Evolutionary conservation across 2,329 filamentous ascomycete genomes (phyloP), one percentile per base, ranked within the genome.

Genomic region (Penicillium sp.): DNA sequence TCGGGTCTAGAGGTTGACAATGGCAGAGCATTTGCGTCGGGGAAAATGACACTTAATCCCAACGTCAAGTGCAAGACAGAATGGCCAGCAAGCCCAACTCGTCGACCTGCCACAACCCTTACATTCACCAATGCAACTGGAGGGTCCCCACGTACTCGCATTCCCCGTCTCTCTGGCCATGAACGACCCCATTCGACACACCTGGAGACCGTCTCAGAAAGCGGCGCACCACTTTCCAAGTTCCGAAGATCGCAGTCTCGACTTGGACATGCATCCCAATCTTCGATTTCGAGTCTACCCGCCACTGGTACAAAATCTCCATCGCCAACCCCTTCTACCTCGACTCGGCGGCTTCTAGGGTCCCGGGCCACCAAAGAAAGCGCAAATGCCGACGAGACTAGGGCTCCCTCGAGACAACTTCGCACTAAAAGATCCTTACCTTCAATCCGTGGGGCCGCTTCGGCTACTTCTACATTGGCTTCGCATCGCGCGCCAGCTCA

Each of bases 201-300:
- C 17, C 83, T 98, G n/a, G 94, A 96, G 72, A 92, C 94, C 22
- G 92, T 98, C 5, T 96, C 92, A 41, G 94, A 98, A 77, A 92
- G 88, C 65, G 92, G 92, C 53, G 91, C 88, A 4, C 86, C 90
- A 20, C 84, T 90, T 50, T 79, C 82, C 43, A 85, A 83, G 61
- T 82, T 82, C 64, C 84, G 86, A 58, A 82, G 87, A 64, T 86
- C 89, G 43, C 85, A 86, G 63, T 91, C 89, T 3, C 84, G 89
- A 57, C 73, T 91, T 31, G 86, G 75, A 31, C 89, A 93, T 73
- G 86, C 87, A 11, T 78, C 87, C 15, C 88, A 91, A 67, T 88
- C 88, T 12, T 92, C 90, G 17, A 76, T 88, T 15, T 83, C 86
- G 64, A 86, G 86, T 76, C 78, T 89, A 65, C 79, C 86, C 57